A percentile compares a stretch with the other conserved stretches of the same genome.
Conservation (phyloP, 2,329 filamentous ascomycete genomes). For the Ophiostoma ips region DNA sequence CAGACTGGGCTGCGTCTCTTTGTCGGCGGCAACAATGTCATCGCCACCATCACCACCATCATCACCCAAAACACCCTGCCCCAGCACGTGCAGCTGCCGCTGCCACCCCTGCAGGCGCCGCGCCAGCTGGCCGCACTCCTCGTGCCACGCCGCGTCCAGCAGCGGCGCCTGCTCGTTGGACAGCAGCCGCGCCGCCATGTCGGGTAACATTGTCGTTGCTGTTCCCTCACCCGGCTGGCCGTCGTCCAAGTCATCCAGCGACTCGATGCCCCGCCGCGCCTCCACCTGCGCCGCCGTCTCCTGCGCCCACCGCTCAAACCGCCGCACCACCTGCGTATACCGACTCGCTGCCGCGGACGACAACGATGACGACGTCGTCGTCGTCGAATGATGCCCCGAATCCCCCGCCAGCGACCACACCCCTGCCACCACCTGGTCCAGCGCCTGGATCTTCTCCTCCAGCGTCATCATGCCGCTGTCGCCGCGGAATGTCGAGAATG, state of each 20-base stretch:
- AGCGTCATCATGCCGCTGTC: slow-evolving; percentile 13
- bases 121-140: slow-evolving; percentile 37
- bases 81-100: slow-evolving; percentile 8
- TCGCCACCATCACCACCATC: too few relatives aligned
- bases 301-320: slow-evolving; percentile 47
- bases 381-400: too few relatives aligned
- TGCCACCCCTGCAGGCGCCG: slow-evolving; percentile 34
- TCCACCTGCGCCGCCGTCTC: slow-evolving; percentile 32
- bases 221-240: background rate
- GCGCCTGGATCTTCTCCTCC: slow-evolving; percentile 41
- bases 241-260: slow-evolving; percentile 4
- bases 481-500: too few relatives aligned
- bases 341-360: slow-evolving; percentile 16
- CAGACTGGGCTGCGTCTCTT: slow-evolving; percentile 23
- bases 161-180: slow-evolving; percentile 23
- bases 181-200: slow-evolving; percentile 16
- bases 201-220: slow-evolving; percentile 12
- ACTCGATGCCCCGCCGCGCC: slow-evolving; percentile 20
- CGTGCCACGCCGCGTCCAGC: slow-evolving; percentile 43
- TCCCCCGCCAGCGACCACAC: slow-evolving; percentile 42
- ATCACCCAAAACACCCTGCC: background rate
- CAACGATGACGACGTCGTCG: too few relatives aligned
- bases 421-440: slow-evolving; percentile 42
- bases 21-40: too few relatives aligned
- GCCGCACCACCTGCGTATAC: slow-evolving; percentile 38